phyloP scores from a whole-genome alignment of 352 stramenopile genomes.

The Globisporangium mamillatum region DNA sequence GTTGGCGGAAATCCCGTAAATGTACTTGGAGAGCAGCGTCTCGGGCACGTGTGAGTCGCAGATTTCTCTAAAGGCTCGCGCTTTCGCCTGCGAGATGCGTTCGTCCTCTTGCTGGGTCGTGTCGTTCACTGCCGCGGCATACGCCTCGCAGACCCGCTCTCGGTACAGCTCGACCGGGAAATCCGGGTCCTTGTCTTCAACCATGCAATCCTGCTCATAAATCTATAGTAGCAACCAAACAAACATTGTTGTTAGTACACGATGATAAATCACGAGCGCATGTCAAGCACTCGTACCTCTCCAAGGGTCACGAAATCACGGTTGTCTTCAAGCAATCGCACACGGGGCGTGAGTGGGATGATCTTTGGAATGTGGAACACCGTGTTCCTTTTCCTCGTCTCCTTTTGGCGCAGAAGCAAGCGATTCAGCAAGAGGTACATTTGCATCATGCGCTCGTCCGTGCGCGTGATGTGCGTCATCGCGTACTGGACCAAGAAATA shows the following conservation, averaged over 20 bases:
- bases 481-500: constrained; percentile 93
- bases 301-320: constrained; percentile 81
- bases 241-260: not conserved
- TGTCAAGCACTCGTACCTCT: constrained; percentile 30
- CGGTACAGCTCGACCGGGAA: constrained; percentile 79
- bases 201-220: constrained; percentile 76
- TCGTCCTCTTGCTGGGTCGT: constrained; percentile 59
- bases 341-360: constrained; percentile 89
- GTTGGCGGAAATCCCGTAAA: constrained; percentile 69
- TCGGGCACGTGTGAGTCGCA: constrained; percentile 78
- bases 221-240: constrained; percentile 28
- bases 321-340: constrained; percentile 86
- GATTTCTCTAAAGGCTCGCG: constrained; percentile 74
- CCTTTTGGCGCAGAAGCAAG: constrained; percentile 81
- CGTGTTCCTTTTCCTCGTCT: constrained; percentile 85
- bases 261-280: not conserved
- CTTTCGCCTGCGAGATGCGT: constrained; percentile 58
- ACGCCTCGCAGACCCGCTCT: constrained; percentile 68
- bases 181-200: constrained; percentile 70
- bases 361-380: constrained; percentile 91
- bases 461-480: constrained; percentile 91
- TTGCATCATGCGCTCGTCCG: constrained; percentile 93
- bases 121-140: constrained; percentile 33
- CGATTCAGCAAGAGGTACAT: constrained; percentile 91
- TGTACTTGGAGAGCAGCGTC: constrained; percentile 82